Evolutionary conservation across 257 asterid species (phyloP).

Genomic region (Solanum corneliomulleri): DNA sequence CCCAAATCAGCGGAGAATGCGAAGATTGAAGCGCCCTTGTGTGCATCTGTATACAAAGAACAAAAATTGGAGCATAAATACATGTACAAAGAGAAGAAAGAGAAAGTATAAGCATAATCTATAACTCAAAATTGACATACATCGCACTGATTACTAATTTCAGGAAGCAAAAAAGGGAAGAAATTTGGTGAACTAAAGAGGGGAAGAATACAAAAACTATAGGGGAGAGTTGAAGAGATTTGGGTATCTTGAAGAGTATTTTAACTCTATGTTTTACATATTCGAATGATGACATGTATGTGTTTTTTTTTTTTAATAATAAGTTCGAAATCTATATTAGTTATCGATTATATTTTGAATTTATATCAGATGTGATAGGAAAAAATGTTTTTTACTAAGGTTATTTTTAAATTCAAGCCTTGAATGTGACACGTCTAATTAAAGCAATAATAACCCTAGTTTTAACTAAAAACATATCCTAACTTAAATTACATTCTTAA

Average conservation of each 20-base stretch:
- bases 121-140: not conserved
- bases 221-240: not conserved
- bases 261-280: not conserved
- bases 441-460: not conserved
- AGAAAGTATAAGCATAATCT: not conserved
- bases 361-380: accelerated
- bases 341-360: accelerated
- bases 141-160: not conserved
- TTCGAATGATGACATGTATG: not conserved
- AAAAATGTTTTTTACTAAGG: accelerated
- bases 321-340: accelerated
- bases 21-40: not conserved
- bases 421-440: too few species aligned
- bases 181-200: not conserved
- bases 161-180: not conserved
- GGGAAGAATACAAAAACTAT: not conserved
- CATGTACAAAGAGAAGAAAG: not conserved
- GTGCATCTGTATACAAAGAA: not conserved
- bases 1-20: not conserved
- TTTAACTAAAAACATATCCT: too few species aligned
- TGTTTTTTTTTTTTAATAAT: too few species aligned
- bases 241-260: not conserved
- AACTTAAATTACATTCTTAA: too few species aligned
- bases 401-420: too few species aligned
- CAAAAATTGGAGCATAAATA: not conserved